Evolutionary conservation across 495 filamentous ascomycete species (phyloP).

Genomic region (Xylaria nigripes): DNA sequence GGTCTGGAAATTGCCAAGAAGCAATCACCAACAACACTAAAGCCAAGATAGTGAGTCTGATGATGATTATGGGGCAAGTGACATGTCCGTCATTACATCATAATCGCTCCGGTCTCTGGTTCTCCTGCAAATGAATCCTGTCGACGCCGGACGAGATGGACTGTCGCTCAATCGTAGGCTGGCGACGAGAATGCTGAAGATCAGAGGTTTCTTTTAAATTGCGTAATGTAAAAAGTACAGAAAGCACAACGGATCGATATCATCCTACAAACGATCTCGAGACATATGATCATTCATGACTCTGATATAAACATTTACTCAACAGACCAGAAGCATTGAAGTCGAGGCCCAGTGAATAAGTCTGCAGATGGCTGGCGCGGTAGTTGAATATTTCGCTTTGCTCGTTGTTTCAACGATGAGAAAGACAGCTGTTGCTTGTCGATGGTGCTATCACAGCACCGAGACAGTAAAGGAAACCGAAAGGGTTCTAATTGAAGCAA

Average conservation of each 20-base stretch:
- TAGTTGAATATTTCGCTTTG: background rate
- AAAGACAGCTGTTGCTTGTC: background rate
- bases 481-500: background rate
- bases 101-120: background rate
- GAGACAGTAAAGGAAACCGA: background rate
- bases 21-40: background rate
- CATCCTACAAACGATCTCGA: background rate
- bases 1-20: background rate
- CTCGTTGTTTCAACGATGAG: background rate
- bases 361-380: background rate
- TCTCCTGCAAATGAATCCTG: background rate
- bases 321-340: background rate
- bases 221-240: background rate
- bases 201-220: too few relatives aligned
- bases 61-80: background rate
- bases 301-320: background rate
- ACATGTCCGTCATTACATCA: background rate
- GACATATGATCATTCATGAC: background rate
- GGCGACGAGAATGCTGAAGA: too few relatives aligned
- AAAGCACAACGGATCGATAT: background rate
- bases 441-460: background rate
- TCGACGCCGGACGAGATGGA: background rate
- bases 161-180: background rate
- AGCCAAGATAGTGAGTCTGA: background rate
- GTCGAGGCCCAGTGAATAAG: background rate